Evolutionary conservation across 768 basidiomycete species (phyloP).

Genomic region (Macrolepiota albuminosa): DNA sequence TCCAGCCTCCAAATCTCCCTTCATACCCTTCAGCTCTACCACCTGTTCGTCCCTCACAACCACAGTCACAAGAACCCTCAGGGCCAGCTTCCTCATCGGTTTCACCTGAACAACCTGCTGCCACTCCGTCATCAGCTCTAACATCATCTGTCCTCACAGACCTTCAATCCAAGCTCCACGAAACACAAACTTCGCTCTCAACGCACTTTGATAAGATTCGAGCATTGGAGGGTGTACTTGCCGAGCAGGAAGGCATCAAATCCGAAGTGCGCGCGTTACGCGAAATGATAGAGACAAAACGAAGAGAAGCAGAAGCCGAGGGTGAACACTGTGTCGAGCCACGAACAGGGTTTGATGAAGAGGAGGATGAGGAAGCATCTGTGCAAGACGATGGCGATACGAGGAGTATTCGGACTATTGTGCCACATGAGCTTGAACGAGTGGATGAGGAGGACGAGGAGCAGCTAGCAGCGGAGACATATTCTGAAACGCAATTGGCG

Average conservation of each 20-base stretch:
- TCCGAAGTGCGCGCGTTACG: slow-evolving; percentile 70
- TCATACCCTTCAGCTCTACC: slow-evolving; percentile 65
- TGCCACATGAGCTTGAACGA: slow-evolving; percentile 63
- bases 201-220: slow-evolving; percentile 79
- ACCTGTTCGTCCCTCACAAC: slow-evolving; percentile 43
- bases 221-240: slow-evolving; percentile 73
- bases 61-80: slow-evolving; percentile 21
- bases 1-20: slow-evolving; percentile 55
- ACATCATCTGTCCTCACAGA: slow-evolving; percentile 39
- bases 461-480: slow-evolving; percentile 26
- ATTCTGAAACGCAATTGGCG: not conserved
- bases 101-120: slow-evolving; percentile 16
- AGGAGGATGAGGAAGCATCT: slow-evolving; percentile 27
- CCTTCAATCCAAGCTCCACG: slow-evolving; percentile 77
- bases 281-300: slow-evolving; percentile 65
- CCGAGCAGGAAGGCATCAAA: slow-evolving; percentile 82
- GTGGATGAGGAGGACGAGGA: slow-evolving; percentile 77
- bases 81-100: slow-evolving; percentile 13
- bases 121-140: slow-evolving; percentile 18
- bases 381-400: slow-evolving; percentile 63
- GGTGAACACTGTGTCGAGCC: slow-evolving; percentile 16
- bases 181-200: slow-evolving; percentile 76
- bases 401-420: slow-evolving; percentile 66
- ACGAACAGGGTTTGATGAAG: slow-evolving; percentile 27
- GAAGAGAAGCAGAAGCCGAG: slow-evolving; percentile 35